A percentile compares a stretch with the other conserved stretches of the same genome.
Conservation (phyloP, 148 eudicot genomes). For the Spergularia bocconei region DNA sequence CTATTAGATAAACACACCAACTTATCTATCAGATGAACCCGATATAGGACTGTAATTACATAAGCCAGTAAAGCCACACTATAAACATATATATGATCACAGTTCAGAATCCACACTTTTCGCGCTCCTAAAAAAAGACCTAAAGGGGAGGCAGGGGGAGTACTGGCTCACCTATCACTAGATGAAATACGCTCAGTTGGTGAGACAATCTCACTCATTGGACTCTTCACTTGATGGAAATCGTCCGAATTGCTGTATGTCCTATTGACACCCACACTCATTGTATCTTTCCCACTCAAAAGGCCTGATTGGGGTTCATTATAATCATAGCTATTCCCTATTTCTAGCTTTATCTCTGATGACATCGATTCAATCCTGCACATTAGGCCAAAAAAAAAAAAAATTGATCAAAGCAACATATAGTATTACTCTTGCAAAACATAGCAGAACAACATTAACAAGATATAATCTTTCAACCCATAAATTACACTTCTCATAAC, state of each 20-base stretch:
- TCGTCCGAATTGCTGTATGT: conserved; percentile 36
- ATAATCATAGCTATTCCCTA: conserved; percentile 32
- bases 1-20: neutral
- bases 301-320: conserved; percentile 37
- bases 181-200: conserved; percentile 40
- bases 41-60: neutral
- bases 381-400: conserved; percentile 2
- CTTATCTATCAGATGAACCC: neutral
- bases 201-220: conserved; percentile 35
- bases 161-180: conserved; percentile 41
- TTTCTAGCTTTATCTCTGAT: conserved; percentile 49
- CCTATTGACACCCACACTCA: conserved; percentile 35
- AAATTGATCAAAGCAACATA: conserved; percentile 7
- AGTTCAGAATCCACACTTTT: neutral
- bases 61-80: neutral
- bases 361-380: conserved; percentile 49
- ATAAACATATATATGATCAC: neutral
- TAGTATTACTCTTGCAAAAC: neutral
- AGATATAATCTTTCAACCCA: neutral
- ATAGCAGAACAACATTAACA: neutral
- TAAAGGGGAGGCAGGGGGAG: neutral
- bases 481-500: neutral
- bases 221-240: conserved; percentile 42
- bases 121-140: neutral
- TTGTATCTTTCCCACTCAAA: conserved; percentile 31